Percentiles rank a stretch among this genome's conserved stretches.
These are phyloP conservation scores for Aspergillus costaricaensis DNA, from an alignment of 2,329 filamentous ascomycete species.

Conservation along the genomic window DNA sequence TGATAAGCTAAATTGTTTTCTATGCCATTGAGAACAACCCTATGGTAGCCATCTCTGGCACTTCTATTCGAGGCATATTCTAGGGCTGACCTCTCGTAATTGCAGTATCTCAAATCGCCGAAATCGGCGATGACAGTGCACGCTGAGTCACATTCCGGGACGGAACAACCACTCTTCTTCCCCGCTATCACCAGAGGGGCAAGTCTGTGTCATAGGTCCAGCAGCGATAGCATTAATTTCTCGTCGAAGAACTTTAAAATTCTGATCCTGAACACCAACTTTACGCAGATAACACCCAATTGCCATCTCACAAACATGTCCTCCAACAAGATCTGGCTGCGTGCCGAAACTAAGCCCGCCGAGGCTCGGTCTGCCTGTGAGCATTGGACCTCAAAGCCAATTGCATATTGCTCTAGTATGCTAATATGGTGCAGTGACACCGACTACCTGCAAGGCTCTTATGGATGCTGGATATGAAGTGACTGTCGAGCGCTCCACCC, in stretches of 20 bases:
- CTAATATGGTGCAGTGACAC: slow-evolving; percentile 41
- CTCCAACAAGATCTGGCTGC: slow-evolving; percentile 54
- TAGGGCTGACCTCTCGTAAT: neutral
- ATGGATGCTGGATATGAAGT: slow-evolving; percentile 70
- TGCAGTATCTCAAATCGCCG: slow-evolving; percentile 9
- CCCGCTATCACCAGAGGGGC: slow-evolving; percentile 33
- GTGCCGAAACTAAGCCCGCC: slow-evolving; percentile 61
- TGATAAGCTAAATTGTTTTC: neutral
- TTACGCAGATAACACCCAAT: slow-evolving; percentile 14
- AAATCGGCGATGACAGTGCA: slow-evolving; percentile 17
- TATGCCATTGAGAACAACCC: neutral
- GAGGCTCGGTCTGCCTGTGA: slow-evolving; percentile 56
- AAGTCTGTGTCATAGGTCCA: slow-evolving; percentile 32
- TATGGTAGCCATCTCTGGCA: neutral
- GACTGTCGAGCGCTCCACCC: slow-evolving; percentile 67
- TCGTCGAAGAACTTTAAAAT: slow-evolving; percentile 3
- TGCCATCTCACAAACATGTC: slow-evolving; percentile 21
- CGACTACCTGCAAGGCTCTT: slow-evolving; percentile 60
- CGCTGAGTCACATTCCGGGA: slow-evolving; percentile 30
- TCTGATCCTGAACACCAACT: slow-evolving; percentile 10
- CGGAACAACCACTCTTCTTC: slow-evolving; percentile 31
- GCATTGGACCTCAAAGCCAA: slow-evolving; percentile 20
- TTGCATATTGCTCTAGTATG: slow-evolving; percentile 2
- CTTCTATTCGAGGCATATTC: neutral
- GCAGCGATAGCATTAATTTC: slow-evolving; percentile 15